phyloP scores from a whole-genome alignment of 371 early-diverging fungal genomes.

The Mucor lusitanicus region DNA sequence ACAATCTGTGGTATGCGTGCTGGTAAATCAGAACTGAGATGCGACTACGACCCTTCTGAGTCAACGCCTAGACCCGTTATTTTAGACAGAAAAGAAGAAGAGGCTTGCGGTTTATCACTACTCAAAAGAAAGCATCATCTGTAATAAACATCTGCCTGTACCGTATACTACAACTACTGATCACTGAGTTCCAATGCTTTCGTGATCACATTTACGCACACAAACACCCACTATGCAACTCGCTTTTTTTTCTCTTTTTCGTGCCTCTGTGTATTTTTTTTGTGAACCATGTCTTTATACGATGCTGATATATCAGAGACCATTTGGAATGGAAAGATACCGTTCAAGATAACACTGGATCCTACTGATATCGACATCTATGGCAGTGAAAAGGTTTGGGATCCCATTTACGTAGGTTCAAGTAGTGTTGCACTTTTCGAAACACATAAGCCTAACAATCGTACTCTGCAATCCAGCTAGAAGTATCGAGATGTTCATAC shows the following conservation, averaged over 20 bases:
- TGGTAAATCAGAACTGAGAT: constrained; percentile 53
- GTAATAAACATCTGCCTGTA: background rate
- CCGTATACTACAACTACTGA: background rate
- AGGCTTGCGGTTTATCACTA: constrained; percentile 10
- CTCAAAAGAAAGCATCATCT: background rate
- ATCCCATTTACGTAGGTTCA: constrained; percentile 54
- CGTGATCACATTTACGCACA: background rate
- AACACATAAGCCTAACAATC: background rate
- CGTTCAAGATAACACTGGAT: constrained; percentile 53
- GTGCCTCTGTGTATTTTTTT: background rate
- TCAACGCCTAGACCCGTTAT: constrained; percentile 12
- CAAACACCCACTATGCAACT: background rate
- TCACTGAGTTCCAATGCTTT: background rate
- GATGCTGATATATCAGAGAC: constrained; percentile 33
- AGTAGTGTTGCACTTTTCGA: background rate
- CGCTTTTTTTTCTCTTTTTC: background rate
- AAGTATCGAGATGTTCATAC: constrained; percentile 66
- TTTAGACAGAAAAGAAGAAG: constrained; percentile 1
- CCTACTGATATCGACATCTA: constrained; percentile 35
- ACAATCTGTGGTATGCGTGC: constrained; percentile 56
- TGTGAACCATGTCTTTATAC: constrained; percentile 18
- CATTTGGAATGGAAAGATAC: constrained; percentile 63
- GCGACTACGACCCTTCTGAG: constrained; percentile 37
- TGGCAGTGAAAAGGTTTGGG: constrained; percentile 25
- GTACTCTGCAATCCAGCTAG: constrained; percentile 35